Evolutionary conservation across 495 filamentous ascomycete species (phyloP).

Genomic region (Letharia columbiana): DNA sequence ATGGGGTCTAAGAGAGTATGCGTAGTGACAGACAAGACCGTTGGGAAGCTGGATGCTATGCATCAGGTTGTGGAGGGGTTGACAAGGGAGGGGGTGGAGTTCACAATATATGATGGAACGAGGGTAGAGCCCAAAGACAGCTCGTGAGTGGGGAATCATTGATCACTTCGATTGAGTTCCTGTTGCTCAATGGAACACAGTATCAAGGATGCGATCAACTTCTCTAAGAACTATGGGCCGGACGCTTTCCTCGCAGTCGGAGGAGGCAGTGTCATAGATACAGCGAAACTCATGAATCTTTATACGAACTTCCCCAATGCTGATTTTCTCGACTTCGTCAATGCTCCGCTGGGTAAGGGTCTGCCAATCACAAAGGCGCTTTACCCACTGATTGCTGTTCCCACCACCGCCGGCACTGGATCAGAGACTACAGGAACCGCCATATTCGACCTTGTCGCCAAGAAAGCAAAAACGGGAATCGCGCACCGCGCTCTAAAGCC

Average conservation of each 20-base stretch:
- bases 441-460: constrained; percentile 88
- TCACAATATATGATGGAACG: constrained; percentile 68
- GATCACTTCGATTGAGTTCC: neutral
- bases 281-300: constrained; percentile 96
- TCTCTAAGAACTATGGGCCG: constrained; percentile 64
- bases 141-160: constrained; percentile 46
- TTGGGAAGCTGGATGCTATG: constrained; percentile 75
- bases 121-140: constrained; percentile 88
- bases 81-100: constrained; percentile 65
- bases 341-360: constrained; percentile 86
- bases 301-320: constrained; percentile 82
- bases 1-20: constrained; percentile 78
- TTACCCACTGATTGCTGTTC: constrained; percentile 79
- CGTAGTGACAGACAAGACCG: constrained; percentile 80
- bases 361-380: constrained; percentile 72
- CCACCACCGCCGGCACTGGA: constrained; percentile 91
- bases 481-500: constrained; percentile 93
- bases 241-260: constrained; percentile 93
- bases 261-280: constrained; percentile 72
- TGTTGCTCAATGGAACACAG: constrained; percentile 33
- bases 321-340: constrained; percentile 94
- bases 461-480: constrained; percentile 87
- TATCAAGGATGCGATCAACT: constrained; percentile 78
- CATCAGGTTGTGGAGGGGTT: constrained; percentile 71
- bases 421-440: constrained; percentile 95